phyloP scores from a whole-genome alignment of 2,329 filamentous ascomycete species.

The Cordyceps pruinosa region DNA sequence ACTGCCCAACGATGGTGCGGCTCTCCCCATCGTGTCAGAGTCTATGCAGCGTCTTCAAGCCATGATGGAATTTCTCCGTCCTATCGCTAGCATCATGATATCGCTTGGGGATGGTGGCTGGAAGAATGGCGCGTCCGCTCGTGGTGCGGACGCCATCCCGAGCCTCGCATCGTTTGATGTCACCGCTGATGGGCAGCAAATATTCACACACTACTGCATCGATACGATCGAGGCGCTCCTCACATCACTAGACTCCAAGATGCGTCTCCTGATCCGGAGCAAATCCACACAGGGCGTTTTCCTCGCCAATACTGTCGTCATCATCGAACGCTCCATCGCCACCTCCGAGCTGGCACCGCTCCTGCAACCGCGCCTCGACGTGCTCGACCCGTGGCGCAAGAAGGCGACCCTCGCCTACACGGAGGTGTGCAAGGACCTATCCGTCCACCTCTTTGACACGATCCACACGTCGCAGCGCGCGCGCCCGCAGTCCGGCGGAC shows the following conservation, averaged over 20 bases:
- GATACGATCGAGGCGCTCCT: conserved; percentile 84
- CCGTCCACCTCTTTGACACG: conserved; percentile 77
- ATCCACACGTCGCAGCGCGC: conserved; percentile 74
- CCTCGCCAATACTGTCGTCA: conserved; percentile 76
- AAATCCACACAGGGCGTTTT: conserved; percentile 82
- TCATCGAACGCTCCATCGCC: conserved; percentile 78
- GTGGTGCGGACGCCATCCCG: conserved; percentile 57
- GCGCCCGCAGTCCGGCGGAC: conserved; percentile 64
- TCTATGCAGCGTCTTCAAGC: conserved; percentile 80
- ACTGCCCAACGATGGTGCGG: conserved; percentile 70
- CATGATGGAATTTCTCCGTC: conserved; percentile 79
- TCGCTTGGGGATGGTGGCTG: conserved; percentile 91
- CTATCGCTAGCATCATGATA: conserved; percentile 82
- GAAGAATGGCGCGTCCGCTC: conserved; percentile 49
- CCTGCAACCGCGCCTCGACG: conserved; percentile 56
- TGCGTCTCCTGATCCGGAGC: conserved; percentile 63
- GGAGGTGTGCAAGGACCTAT: conserved; percentile 82
- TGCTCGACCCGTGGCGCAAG: conserved; percentile 81
- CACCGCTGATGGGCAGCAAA: conserved; percentile 76
- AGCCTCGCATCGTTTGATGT: conserved; percentile 78
- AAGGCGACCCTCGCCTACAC: conserved; percentile 75
- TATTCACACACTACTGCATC: conserved; percentile 83
- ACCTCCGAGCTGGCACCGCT: conserved; percentile 71
- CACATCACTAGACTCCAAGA: conserved; percentile 66
- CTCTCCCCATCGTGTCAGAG: conserved; percentile 71